Percentiles rank a stretch among this genome's conserved stretches.
These are phyloP conservation scores for Fistulinella staudtii DNA, from an alignment of 1,284 basidiomycete genomes.

Conservation along the genomic window DNA sequence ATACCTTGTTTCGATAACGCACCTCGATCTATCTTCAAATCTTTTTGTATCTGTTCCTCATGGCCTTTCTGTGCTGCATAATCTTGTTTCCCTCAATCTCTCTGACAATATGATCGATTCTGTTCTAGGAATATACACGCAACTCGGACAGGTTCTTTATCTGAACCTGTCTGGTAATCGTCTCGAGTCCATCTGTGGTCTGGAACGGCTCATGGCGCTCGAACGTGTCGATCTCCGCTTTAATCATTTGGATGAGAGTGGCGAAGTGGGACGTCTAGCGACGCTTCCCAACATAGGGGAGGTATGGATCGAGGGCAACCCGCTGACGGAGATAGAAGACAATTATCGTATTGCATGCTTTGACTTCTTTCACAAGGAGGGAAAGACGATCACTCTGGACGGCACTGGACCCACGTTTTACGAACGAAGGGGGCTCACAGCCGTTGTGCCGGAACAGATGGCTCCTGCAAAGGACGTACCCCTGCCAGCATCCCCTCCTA, in stretches of 20 bases:
- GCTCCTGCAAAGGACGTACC: conserved; percentile 47
- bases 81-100: conserved; percentile 84
- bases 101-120: conserved; percentile 96
- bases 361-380: conserved; percentile 79
- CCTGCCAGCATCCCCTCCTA: conserved; percentile 53
- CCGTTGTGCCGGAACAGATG: conserved; percentile 49
- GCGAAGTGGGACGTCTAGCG: conserved; percentile 84
- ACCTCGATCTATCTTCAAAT: conserved; percentile 88
- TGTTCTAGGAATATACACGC: conserved; percentile 81
- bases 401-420: conserved; percentile 71
- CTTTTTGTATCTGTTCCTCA: conserved; percentile 83
- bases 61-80: conserved; percentile 69
- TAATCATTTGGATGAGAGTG: conserved; percentile 79
- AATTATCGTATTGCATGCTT: conserved; percentile 77
- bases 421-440: conserved; percentile 63
- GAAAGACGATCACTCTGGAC: conserved; percentile 70
- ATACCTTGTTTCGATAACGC: conserved; percentile 71
- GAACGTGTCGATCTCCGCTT: conserved; percentile 84
- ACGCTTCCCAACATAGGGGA: conserved; percentile 73
- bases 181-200: conserved; percentile 88
- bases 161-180: conserved; percentile 85
- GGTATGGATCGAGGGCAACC: conserved; percentile 81
- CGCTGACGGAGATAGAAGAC: conserved; percentile 67
- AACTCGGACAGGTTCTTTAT: conserved; percentile 72
- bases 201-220: conserved; percentile 82